Conservation (phyloP, 257 asterid genomes). For the Cordia subcordata region DNA sequence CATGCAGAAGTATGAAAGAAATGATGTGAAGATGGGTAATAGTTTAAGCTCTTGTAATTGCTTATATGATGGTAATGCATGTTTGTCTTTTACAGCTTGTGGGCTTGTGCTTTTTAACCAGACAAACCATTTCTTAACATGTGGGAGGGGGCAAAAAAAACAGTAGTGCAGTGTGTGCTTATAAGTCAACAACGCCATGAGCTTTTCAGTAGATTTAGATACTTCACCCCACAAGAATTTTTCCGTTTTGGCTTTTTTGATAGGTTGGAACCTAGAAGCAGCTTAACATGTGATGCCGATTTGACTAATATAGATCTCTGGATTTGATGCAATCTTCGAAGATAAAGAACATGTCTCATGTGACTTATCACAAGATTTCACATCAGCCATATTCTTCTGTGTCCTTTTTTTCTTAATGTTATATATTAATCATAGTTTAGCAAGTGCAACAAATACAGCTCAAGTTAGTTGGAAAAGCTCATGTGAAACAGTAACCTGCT, state of each 20-base stretch:
- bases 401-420: constrained; percentile 7
- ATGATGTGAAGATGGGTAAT: constrained; percentile 16
- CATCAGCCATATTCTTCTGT: constrained; percentile 11
- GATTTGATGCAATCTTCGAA: constrained; percentile 12
- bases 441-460: constrained; percentile 19
- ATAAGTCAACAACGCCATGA: constrained; percentile 25
- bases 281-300: constrained; percentile 29
- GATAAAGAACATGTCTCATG: constrained; percentile 27
- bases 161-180: constrained; percentile 18
- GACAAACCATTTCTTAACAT: constrained; percentile 37
- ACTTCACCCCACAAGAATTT: background rate
- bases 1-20: background rate
- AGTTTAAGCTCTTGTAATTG: constrained; percentile 14
- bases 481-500: background rate
- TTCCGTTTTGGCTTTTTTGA: background rate
- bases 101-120: constrained; percentile 29
- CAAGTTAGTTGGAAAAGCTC: constrained; percentile 14
- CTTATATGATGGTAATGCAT: background rate
- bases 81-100: constrained; percentile 20
- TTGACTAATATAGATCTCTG: constrained; percentile 19
- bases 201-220: no score
- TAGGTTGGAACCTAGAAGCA: constrained; percentile 6
- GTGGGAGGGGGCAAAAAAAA: constrained; percentile 8
- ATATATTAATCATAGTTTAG: background rate
- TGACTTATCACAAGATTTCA: constrained; percentile 20